phyloP scores from a whole-genome alignment of 75 land plant species.

The Sequoia sempervirens region DNA sequence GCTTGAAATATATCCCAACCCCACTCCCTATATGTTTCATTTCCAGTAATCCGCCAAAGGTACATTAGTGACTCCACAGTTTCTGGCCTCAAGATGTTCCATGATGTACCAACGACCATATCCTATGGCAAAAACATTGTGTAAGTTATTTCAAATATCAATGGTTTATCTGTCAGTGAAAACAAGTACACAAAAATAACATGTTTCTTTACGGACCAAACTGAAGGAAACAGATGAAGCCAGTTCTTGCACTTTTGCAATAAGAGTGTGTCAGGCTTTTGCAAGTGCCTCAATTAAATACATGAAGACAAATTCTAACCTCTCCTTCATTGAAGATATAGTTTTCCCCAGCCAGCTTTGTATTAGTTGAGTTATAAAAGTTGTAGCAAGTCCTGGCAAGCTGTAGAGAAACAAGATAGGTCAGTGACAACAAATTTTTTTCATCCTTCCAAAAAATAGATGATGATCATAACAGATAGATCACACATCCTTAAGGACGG shows the following conservation, averaged over 20 bases:
- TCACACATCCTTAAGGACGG: not conserved
- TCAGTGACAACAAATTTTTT: not conserved
- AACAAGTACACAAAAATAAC: not conserved
- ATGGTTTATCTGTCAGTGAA: not conserved
- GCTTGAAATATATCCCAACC: constrained; percentile 99
- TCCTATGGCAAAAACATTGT: constrained; percentile 41
- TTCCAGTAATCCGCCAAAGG: constrained; percentile 85
- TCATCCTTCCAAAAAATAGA: not conserved
- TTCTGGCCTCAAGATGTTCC: constrained; percentile 97
- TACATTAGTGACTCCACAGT: constrained; percentile 97
- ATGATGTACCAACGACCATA: constrained; percentile 90
- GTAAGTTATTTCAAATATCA: not conserved
- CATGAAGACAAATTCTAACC: constrained; percentile 28
- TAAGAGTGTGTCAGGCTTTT: not conserved
- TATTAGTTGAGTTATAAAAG: constrained; percentile 84
- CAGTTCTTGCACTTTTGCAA: not conserved
- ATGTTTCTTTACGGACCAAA: not conserved
- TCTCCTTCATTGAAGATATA: constrained; percentile 65
- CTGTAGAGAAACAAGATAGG: constrained; percentile 28
- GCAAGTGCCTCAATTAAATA: not conserved
- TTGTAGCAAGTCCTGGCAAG: constrained; percentile 96
- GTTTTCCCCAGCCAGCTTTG: constrained; percentile 96
- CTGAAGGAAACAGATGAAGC: not conserved
- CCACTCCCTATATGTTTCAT: constrained; percentile 91
- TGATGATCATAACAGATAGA: not conserved